Evolutionary conservation across 768 basidiomycete species (phyloP).

Genomic region (Daedaleopsis sinensis): DNA sequence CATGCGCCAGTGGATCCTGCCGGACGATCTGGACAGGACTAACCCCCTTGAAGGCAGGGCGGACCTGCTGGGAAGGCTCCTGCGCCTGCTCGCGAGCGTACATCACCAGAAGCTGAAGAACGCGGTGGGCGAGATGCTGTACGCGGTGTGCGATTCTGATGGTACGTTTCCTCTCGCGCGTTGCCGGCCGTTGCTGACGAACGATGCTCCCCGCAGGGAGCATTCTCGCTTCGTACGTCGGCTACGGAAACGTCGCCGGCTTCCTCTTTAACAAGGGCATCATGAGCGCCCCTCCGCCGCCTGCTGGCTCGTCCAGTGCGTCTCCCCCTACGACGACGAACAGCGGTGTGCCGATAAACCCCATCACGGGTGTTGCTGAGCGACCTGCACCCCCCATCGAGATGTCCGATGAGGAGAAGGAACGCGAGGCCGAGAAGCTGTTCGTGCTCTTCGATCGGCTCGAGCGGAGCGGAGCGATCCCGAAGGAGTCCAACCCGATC

Average conservation of each 20-base stretch:
- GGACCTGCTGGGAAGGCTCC: slow-evolving; percentile 76
- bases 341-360: slow-evolving; percentile 62
- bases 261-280: slow-evolving; percentile 93
- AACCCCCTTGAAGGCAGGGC: slow-evolving; percentile 71
- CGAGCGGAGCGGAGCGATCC: slow-evolving; percentile 72
- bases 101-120: slow-evolving; percentile 75
- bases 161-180: slow-evolving; percentile 36
- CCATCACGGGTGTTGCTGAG: slow-evolving; percentile 80
- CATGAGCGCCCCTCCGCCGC: slow-evolving; percentile 54
- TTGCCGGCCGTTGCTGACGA: background rate
- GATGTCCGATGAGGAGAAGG: slow-evolving; percentile 97
- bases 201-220: slow-evolving; percentile 47
- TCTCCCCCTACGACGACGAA: slow-evolving; percentile 35
- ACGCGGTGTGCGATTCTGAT: slow-evolving; percentile 79
- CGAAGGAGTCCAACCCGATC: slow-evolving; percentile 69
- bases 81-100: slow-evolving; percentile 76
- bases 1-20: slow-evolving; percentile 71
- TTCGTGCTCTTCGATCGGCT: slow-evolving; percentile 91
- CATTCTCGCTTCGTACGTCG: slow-evolving; percentile 74
- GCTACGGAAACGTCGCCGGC: slow-evolving; percentile 96
- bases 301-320: slow-evolving; percentile 36
- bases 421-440: slow-evolving; percentile 88
- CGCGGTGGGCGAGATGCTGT: slow-evolving; percentile 86
- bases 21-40: slow-evolving; percentile 79
- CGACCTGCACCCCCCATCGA: slow-evolving; percentile 41